Evolutionary conservation across 2,329 filamentous ascomycete genomes (phyloP).

Genomic region (Hymenoscyphus occultus): DNA sequence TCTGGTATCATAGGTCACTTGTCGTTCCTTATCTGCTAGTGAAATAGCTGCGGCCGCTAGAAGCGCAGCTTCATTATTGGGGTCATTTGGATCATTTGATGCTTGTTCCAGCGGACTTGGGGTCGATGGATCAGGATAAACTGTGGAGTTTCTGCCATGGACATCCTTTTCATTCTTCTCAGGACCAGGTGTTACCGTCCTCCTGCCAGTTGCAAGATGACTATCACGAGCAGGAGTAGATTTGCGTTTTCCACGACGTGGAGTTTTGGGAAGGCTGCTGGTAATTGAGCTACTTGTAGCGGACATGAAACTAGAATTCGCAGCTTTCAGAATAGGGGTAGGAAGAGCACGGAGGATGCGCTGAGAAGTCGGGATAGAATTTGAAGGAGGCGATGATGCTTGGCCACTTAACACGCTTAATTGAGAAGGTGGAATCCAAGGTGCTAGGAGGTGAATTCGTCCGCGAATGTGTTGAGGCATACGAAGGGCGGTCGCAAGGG

Average conservation of each 20-base stretch:
- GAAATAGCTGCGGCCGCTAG: conserved; percentile 55
- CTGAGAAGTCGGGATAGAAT: conserved; percentile 87
- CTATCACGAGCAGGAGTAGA: conserved; percentile 43
- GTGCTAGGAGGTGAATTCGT: conserved; percentile 88
- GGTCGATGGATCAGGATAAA: conserved; percentile 33
- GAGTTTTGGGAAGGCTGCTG: conserved; percentile 68
- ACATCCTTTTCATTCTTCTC: conserved; percentile 32
- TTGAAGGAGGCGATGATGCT: conserved; percentile 72
- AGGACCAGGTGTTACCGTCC: conserved; percentile 38
- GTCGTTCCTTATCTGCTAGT: conserved; percentile 67
- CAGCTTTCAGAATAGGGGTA: conserved; percentile 85
- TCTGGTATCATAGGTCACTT: conserved; percentile 74
- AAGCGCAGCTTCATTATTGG: conserved; percentile 35
- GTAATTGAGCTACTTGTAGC: conserved; percentile 85
- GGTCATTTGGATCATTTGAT: conserved; percentile 30
- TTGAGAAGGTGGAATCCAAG: conserved; percentile 96
- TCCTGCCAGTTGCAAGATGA: conserved; percentile 35
- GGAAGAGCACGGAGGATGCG: conserved; percentile 86
- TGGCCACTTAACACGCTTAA: conserved; percentile 74
- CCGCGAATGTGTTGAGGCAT: conserved; percentile 96
- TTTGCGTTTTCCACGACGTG: conserved; percentile 59
- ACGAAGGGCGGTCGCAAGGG: conserved; percentile 86
- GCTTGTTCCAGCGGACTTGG: conserved; percentile 29
- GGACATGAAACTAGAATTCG: conserved; percentile 93
- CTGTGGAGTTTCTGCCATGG: conserved; percentile 31